Base-by-base conservation (phyloP, 192 early-diverging fungal species). In the Coemansia asiatica region DNA sequence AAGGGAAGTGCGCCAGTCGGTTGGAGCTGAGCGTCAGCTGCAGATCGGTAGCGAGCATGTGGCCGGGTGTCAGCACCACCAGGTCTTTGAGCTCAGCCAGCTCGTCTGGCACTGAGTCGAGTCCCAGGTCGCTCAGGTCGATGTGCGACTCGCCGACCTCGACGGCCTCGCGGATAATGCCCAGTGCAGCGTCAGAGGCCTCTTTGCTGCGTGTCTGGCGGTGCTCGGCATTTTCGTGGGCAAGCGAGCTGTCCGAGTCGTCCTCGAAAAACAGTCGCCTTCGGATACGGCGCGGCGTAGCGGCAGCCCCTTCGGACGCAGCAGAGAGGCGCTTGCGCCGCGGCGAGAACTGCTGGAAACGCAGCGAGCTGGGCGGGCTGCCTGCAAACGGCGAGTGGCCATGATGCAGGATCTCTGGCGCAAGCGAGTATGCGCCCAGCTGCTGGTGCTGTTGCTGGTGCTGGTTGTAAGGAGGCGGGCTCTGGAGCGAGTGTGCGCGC, bases 71-170 rank as follows among this genome's bases (percentile, higher is more conserved):
- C 29, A 83, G 60, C 2, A 74, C 74, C 31, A 84, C 77, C 38
- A 84, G 63, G 63, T 84, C 69, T 51, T 76, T 75, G 27, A 84
- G 74, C 66, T 84, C 77, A 18, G 74, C 68, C 33, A 84, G 67
- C 56, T 84, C 82, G 35, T 73, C 74, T 9, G 82, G 82, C 7
- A 84, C 74, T 1, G 60, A 16, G 1, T 72, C 74, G 25, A 84
- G 63, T 13, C 66, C 65, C n/a, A 84, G 62, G 44, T 80, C 82
- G 71, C 82, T 84, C 51, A 84, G 73, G 48, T 84, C 74, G 9
- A 84, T 68, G 28, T 80, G 69, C 10, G 70, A 27, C 50, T 77
- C 67, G 62, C 77, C 82, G 0, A 57, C 54, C 40, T 84, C 82
- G 5, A 84, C 74, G 1, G 74, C 67, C 54, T 76, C 74, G 58